Base-by-base conservation (phyloP, 768 basidiomycete species). In the Leccinum subgranulosum region DNA sequence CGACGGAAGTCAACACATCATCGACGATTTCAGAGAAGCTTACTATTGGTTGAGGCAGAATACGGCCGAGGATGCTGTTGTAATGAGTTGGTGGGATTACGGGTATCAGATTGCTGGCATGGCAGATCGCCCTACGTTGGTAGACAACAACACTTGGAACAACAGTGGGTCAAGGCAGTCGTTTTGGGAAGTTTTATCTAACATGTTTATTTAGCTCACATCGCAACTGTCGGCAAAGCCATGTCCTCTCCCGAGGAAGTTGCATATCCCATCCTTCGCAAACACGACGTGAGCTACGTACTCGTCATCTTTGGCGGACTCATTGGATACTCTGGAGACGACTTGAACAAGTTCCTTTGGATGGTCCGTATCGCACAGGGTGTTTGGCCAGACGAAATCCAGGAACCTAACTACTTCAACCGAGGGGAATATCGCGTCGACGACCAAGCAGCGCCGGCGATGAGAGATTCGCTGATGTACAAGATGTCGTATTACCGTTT, bases 51-150 rank as follows among this genome's bases (percentile, higher is more conserved):
- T 99, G 49, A 81, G 97, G 53, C 90, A 95, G 76, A 99, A 98
- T 76, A 99, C 97, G 3, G 81, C 88, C 6, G 79, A 94, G 72
- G 87, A 92, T 59, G 86, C 94, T 6, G 95, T 98, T 31, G 87
- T 98, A 25, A 95, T 96, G 94, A 92, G 90, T 59, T 99, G 97
- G 97, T 98, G 97, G 97, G 97, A 98, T 76, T 99, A 98, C 64
- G 97, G 96, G 28, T 98, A 99, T 71, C 96, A 98, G 74, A 98
- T 98, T 68, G 97, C 97, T 41, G 97, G 97, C 41, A 97, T 98
- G 92, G 95, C 97, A 23, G 94, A 98, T 75, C 79, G 96, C 47
- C 87, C 94, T 14, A 98, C 96, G 1, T 76, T 98, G 63, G 96
- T 98, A 19, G 96, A 99, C 74, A 98, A 99, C 76, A 98, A 98